phyloP scores from a whole-genome alignment of 1,284 basidiomycete species.

The Marasmius oreades region DNA sequence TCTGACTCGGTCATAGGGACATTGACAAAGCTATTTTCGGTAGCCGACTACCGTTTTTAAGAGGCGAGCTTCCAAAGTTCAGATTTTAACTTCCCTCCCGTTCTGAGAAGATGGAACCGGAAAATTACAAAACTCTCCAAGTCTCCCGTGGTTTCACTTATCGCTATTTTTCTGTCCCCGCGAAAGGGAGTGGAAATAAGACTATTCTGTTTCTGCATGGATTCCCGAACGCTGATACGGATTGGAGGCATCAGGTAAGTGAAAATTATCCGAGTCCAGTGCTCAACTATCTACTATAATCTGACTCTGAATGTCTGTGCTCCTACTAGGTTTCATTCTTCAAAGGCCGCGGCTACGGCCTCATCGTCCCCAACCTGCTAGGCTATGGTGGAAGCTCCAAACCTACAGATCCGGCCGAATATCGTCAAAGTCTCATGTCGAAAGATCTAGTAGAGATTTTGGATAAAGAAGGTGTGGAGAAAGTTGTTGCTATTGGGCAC shows the following conservation, averaged over 20 bases:
- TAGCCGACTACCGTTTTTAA: too few relatives aligned
- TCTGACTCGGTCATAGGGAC: too few relatives aligned
- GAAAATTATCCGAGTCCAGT: neutral
- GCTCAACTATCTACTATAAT: too few relatives aligned
- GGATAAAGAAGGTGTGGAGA: conserved; percentile 31
- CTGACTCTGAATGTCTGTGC: neutral
- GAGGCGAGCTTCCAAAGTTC: too few relatives aligned
- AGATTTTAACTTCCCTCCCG: neutral
- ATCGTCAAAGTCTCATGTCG: conserved; percentile 32
- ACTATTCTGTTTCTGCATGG: conserved; percentile 44
- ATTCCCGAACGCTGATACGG: conserved; percentile 40
- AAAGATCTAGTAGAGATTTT: conserved; percentile 42
- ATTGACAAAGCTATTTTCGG: too few relatives aligned
- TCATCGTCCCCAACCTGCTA: conserved; percentile 48
- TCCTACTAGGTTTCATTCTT: conserved; percentile 29
- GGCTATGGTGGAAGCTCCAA: conserved; percentile 48
- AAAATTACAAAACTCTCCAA: conserved; percentile 18
- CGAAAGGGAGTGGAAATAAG: conserved; percentile 24
- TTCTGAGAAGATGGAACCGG: neutral
- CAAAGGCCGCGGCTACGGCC: conserved; percentile 38
- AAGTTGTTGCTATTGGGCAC: conserved; percentile 39
- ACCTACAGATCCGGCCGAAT: conserved; percentile 33
- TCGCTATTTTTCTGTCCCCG: conserved; percentile 26
- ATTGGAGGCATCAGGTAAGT: conserved; percentile 40
- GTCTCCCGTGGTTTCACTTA: conserved; percentile 24